Evolutionary conservation across 179 eudicot genomes (phyloP).

Genomic region (Silene coronaria): DNA sequence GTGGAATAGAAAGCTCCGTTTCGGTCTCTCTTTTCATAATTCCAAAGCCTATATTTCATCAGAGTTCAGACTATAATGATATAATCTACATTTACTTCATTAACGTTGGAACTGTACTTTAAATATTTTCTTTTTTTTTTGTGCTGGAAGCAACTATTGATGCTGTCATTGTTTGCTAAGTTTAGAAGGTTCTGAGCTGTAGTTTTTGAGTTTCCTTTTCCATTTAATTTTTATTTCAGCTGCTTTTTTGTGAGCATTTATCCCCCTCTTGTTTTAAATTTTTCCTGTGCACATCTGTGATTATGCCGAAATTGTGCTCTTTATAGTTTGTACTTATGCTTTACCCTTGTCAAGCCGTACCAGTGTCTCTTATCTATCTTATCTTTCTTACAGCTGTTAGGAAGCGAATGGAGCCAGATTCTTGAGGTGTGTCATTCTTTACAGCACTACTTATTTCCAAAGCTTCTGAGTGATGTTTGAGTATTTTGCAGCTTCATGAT

Average conservation of each 20-base stretch:
- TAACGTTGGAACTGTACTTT: neutral
- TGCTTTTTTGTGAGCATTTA: neutral
- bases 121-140: neutral
- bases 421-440: slow-evolving; percentile 63
- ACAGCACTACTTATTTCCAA: neutral
- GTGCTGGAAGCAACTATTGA: neutral
- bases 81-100: neutral
- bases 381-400: slow-evolving; percentile 53
- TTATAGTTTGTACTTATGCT: neutral
- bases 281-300: neutral
- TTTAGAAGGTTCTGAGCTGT: neutral
- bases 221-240: too few relatives aligned
- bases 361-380: slow-evolving; percentile 14
- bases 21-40: neutral
- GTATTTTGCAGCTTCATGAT: neutral
- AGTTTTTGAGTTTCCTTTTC: neutral
- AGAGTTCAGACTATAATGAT: neutral
- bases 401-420: slow-evolving; percentile 67
- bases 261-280: too few relatives aligned
- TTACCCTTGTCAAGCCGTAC: slow-evolving; percentile 4
- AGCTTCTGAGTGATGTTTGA: neutral
- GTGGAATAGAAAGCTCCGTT: neutral
- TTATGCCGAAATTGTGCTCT: neutral
- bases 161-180: neutral
- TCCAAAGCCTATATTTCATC: neutral